A percentile compares a stretch with the other conserved stretches of the same genome.
Evolutionary conservation across 2,329 filamentous ascomycete species (phyloP).

Genomic region (Pyricularia sp.): DNA sequence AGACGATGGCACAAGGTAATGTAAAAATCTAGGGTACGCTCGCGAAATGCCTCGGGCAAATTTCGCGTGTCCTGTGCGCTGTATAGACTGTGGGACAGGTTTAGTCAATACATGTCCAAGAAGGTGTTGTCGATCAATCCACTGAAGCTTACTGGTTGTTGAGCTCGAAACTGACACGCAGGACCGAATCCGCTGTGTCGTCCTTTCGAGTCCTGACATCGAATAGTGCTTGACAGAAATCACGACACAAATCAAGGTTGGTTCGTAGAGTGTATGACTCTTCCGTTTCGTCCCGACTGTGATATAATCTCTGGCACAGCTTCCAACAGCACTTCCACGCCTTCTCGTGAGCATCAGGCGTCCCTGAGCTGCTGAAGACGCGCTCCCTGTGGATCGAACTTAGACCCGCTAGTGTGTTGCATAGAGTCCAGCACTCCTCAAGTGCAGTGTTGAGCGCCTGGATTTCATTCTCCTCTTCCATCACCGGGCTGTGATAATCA

Average conservation of each 20-base stretch:
- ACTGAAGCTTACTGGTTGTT: conserved; percentile 61
- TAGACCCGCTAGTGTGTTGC: conserved; percentile 76
- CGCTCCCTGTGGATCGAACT: conserved; percentile 73
- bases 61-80: conserved; percentile 72
- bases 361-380: conserved; percentile 62
- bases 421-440: conserved; percentile 84
- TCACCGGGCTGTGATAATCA: conserved; percentile 26
- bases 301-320: conserved; percentile 78
- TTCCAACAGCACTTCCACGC: conserved; percentile 94
- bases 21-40: conserved; percentile 87
- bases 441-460: conserved; percentile 61
- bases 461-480: conserved; percentile 42
- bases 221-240: conserved; percentile 86
- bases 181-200: conserved; percentile 69
- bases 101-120: not conserved
- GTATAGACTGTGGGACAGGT: conserved; percentile 45
- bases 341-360: conserved; percentile 66
- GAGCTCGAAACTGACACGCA: conserved; percentile 86
- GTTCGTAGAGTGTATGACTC: conserved; percentile 54
- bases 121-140: not conserved
- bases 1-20: conserved; percentile 84
- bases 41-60: conserved; percentile 74
- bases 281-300: conserved; percentile 59
- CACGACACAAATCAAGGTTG: conserved; percentile 75
- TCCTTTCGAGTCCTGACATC: conserved; percentile 70